A percentile compares a stretch with the other conserved stretches of the same genome.
These are phyloP conservation scores for Asterionellopsis glacialis DNA, from an alignment of 108 stramenopile species.

Conservation along the genomic window DNA sequence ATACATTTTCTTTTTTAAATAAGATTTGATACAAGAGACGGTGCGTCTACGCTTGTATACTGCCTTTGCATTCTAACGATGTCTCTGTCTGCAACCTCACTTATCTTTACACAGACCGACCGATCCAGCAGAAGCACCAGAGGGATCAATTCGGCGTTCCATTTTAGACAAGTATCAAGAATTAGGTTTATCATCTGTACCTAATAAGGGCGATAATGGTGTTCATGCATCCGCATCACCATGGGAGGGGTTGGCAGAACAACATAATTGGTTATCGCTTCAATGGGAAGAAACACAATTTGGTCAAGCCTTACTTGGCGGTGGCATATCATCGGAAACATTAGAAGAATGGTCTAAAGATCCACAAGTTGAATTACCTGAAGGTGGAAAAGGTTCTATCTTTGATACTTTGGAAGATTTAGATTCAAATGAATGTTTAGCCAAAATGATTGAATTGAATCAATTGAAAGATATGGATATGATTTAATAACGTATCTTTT, in stretches of 20 bases:
- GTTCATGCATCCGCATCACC: slow-evolving; percentile 91
- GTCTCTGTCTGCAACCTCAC: no score
- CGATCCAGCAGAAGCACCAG: slow-evolving; percentile 77
- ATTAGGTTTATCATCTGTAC: slow-evolving; percentile 64
- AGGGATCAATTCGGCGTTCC: slow-evolving; percentile 66
- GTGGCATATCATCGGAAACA: slow-evolving; percentile 61
- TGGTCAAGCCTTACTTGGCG: slow-evolving; percentile 66
- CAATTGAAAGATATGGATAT: slow-evolving; percentile 16
- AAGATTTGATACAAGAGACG: no score
- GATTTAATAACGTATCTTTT: background rate
- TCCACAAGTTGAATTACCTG: slow-evolving; percentile 63
- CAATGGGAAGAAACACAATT: slow-evolving; percentile 61
- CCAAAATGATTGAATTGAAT: slow-evolving; percentile 58
- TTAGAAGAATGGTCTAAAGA: slow-evolving; percentile 79
- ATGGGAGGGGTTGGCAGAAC: slow-evolving; percentile 91
- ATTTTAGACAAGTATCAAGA: slow-evolving; percentile 65
- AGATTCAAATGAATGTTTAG: slow-evolving; percentile 76
- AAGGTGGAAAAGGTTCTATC: slow-evolving; percentile 63
- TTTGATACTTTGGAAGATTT: slow-evolving; percentile 90
- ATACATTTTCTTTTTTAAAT: no score
- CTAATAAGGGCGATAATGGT: slow-evolving; percentile 91
- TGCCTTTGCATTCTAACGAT: no score
- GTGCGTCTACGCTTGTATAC: no score
- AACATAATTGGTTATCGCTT: slow-evolving; percentile 73
- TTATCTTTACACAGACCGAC: slow-evolving; percentile 55